A percentile compares a stretch with the other conserved stretches of the same genome.
phyloP scores from a whole-genome alignment of 108 stramenopile genomes.

The Skeletonema tropicum region DNA sequence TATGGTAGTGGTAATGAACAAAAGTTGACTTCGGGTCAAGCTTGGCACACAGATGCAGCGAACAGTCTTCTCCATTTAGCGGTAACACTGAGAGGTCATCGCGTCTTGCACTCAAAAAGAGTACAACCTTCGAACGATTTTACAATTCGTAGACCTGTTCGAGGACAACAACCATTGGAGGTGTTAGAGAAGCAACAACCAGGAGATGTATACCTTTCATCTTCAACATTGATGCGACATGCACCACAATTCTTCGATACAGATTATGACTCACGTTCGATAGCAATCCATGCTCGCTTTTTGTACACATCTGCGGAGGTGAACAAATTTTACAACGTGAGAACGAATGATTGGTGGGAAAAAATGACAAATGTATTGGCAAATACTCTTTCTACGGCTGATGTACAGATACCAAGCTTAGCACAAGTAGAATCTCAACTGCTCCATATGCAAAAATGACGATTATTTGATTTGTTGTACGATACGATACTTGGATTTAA shows the following conservation, averaged over 20 bases:
- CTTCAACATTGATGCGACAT: conserved; percentile 30
- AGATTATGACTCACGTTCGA: conserved; percentile 17
- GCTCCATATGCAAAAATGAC: background rate
- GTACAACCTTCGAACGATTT: background rate
- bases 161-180: conserved; percentile 6
- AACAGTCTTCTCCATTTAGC: conserved; percentile 35
- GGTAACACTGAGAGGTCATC: conserved; percentile 31
- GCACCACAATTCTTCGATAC: conserved; percentile 40
- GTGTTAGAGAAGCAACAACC: conserved; percentile 22
- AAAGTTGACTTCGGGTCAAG: conserved; percentile 28
- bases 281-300: conserved; percentile 36
- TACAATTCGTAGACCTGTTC: conserved; percentile 1
- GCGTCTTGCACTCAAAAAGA: conserved; percentile 36
- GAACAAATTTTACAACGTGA: conserved; percentile 16
- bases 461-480: too few species aligned
- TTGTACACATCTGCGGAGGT: conserved; percentile 33
- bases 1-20: conserved; percentile 32
- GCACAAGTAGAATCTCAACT: conserved; percentile 25
- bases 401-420: conserved; percentile 28
- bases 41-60: conserved; percentile 41
- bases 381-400: conserved; percentile 23
- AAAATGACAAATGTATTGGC: conserved; percentile 22
- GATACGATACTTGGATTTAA: too few species aligned
- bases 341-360: conserved; percentile 26
- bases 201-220: conserved; percentile 26